Conservation (phyloP, 208 protist species). For the Leishmania aethiopica region DNA sequence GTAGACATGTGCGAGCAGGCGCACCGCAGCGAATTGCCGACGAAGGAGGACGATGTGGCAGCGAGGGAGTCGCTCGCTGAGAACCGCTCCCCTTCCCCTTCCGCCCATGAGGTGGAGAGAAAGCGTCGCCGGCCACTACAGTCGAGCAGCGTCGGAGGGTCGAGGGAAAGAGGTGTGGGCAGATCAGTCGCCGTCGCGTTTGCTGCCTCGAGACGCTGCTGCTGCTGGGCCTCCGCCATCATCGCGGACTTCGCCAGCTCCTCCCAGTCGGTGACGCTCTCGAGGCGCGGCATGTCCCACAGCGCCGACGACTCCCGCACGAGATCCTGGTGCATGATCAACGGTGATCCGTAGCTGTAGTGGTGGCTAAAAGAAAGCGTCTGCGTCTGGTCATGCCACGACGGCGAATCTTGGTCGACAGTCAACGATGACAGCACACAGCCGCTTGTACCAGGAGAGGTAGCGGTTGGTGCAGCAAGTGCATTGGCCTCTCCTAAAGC, state of each 20-base stretch:
- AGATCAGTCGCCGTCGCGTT: slow-evolving; percentile 1
- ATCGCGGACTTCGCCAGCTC: slow-evolving; percentile 15
- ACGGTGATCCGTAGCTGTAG: neutral
- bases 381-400: neutral
- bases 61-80: neutral
- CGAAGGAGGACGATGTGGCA: neutral
- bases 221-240: slow-evolving; percentile 13
- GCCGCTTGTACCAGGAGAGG: no score
- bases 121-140: neutral
- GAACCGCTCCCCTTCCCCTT: neutral
- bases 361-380: neutral
- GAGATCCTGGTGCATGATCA: neutral
- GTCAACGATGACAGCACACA: neutral
- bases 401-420: neutral
- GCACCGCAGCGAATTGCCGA: neutral
- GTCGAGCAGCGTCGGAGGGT: neutral
- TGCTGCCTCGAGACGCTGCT: slow-evolving; percentile 10
- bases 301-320: neutral
- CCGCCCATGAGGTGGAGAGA: neutral
- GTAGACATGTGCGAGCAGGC: slow-evolving; percentile 21
- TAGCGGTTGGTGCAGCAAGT: neutral
- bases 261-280: slow-evolving; percentile 26
- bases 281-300: slow-evolving; percentile 17
- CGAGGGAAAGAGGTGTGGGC: neutral
- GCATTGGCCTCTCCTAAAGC: neutral